A percentile compares a stretch with the other conserved stretches of the same genome.
phyloP scores from a whole-genome alignment of 768 basidiomycete species.

The Leccinum rimulosum region DNA sequence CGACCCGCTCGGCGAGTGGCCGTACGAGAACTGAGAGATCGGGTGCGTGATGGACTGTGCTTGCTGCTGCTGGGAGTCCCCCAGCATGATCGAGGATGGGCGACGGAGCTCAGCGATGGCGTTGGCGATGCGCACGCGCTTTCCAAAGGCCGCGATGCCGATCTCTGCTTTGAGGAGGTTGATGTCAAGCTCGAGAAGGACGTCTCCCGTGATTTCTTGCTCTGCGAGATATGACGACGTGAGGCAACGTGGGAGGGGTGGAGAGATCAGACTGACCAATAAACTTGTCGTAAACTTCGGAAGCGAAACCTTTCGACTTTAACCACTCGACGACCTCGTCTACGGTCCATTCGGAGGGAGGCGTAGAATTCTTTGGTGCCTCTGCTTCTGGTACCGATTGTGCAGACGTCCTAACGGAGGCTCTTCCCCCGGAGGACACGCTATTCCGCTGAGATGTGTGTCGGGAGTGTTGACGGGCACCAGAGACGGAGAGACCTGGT shows the following conservation, averaged over 20 bases:
- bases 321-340: constrained; percentile 92
- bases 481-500: constrained; percentile 26
- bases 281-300: constrained; percentile 81
- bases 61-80: constrained; percentile 40
- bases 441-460: constrained; percentile 45
- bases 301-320: constrained; percentile 78
- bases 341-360: constrained; percentile 78
- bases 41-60: constrained; percentile 31
- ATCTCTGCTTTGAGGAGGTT: constrained; percentile 91
- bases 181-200: constrained; percentile 90
- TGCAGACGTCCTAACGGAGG: constrained; percentile 23
- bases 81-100: constrained; percentile 60
- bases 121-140: constrained; percentile 89
- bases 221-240: constrained; percentile 45
- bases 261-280: constrained; percentile 52
- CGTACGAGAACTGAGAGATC: constrained; percentile 29
- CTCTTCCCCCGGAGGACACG: constrained; percentile 26
- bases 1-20: constrained; percentile 38
- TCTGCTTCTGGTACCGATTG: constrained; percentile 21
- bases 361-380: constrained; percentile 33
- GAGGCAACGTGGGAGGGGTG: background rate
- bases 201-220: constrained; percentile 98
- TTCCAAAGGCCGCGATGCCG: constrained; percentile 91
- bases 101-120: constrained; percentile 86
- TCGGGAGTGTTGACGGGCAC: constrained; percentile 24